phyloP scores from a whole-genome alignment of 169 alveolate species.

The Besnoitia besnoiti region DNA sequence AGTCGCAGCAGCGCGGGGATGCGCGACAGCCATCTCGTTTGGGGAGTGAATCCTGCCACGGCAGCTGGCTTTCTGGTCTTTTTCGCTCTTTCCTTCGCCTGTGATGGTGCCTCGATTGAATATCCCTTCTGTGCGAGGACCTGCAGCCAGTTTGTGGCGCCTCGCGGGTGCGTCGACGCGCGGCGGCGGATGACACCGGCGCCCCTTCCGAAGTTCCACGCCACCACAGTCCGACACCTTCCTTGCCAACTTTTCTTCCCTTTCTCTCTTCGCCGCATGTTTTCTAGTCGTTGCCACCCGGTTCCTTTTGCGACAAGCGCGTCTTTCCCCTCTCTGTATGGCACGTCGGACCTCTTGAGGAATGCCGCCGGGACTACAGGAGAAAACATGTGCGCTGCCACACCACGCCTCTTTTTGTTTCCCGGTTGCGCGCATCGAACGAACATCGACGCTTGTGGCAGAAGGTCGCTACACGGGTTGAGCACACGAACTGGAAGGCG shows the following conservation, averaged over 20 bases:
- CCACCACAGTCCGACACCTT: too few relatives aligned
- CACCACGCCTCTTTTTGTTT: background rate
- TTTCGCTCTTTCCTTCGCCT: background rate
- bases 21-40: background rate
- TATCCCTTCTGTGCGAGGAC: too few relatives aligned
- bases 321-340: background rate
- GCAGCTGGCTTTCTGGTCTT: background rate
- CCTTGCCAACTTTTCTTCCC: background rate
- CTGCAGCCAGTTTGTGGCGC: background rate
- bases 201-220: background rate
- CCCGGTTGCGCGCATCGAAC: background rate
- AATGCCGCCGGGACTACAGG: background rate
- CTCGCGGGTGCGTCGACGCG: background rate
- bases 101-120: too few relatives aligned
- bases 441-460: background rate
- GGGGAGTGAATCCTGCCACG: background rate
- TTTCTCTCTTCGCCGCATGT: background rate
- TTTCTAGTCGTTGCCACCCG: background rate
- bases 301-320: too few relatives aligned
- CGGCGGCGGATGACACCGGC: background rate
- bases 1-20: background rate
- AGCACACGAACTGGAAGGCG: background rate
- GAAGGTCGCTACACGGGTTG: background rate
- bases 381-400: background rate
- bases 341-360: background rate